Conservation (phyloP, 495 filamentous ascomycete species). For the Neurospora discreta region DNA sequence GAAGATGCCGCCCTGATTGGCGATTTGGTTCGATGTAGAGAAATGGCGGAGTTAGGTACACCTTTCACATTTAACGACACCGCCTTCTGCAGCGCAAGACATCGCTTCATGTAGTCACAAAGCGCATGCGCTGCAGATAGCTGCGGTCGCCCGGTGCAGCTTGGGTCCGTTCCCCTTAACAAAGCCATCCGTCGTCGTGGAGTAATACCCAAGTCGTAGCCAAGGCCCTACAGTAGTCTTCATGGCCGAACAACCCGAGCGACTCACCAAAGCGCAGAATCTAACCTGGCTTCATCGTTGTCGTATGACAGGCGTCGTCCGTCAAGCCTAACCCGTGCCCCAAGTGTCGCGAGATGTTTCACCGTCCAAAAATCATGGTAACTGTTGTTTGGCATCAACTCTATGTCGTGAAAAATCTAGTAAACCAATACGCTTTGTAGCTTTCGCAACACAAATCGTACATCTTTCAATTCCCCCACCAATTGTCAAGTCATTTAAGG, state of each 20-base stretch:
- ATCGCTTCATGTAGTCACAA: neutral
- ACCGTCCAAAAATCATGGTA: neutral
- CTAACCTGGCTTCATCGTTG: no score
- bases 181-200: neutral
- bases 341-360: neutral
- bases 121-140: neutral
- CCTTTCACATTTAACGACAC: no score
- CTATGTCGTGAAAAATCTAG: neutral
- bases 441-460: neutral
- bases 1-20: no score
- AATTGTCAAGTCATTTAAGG: constrained; percentile 34
- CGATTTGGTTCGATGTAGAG: no score
- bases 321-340: no score
- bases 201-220: no score
- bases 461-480: neutral
- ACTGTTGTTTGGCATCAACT: neutral
- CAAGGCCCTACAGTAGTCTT: no score
- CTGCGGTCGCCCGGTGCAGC: neutral
- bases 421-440: neutral
- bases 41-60: no score
- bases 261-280: no score
- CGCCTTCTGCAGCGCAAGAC: neutral
- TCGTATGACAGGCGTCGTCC: no score
- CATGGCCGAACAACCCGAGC: no score
- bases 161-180: neutral